Base-by-base conservation (phyloP, 169 alveolate species). In the Eimeria necatrix region DNA sequence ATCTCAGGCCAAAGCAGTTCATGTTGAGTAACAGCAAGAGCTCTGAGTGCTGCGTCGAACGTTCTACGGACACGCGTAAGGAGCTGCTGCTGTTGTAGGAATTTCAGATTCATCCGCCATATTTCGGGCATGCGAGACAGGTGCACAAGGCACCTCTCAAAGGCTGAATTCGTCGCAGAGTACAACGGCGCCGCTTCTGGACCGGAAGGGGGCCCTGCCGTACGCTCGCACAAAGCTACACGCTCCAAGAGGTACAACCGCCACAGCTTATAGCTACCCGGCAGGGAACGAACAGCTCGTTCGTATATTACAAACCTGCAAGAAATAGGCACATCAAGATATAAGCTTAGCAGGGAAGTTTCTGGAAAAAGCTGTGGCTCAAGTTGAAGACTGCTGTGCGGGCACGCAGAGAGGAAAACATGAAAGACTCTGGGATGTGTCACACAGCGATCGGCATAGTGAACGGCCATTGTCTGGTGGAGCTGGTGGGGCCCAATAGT, bases 181-280 rank as follows among this genome's bases (percentile, higher is more conserved):
- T 26, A 83, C 24, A 73, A 56, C 16, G 90, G 88, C 20, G 71
- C 78, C 0, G 48, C 81, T 8, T 16, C 7, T 18, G 56, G 32
- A 16, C 51, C 18, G 32, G 3, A 48, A 18, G 61, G 22, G 22
- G 61, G 24, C 70, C 20, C 32, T 16, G 90, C 41, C 8, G 51
- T 51, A 78, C 51, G n/a, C 83, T 49, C 32, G 56, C 41, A 46
- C 41, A 12, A 64, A 24, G 81, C 93, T 46, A 83, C 70, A 16
- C 95, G 49, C 87, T 85, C 96, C 71, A 49, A 12, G 56, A 94
- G 86, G 53, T 94, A 94, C 20, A 22, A 49, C 3, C 81, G 59
- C 96, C 96, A 94, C 51, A 94, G 86, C 94, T 94, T 94, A 76
- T 94, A 94, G 59, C 94, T 84, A 48, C 95, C 95, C 18, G 96